Percentiles rank a stretch among this genome's conserved stretches.
These are phyloP conservation scores for Penicillium sp. DNA, from an alignment of 2,329 filamentous ascomycete species.

Conservation along the genomic window DNA sequence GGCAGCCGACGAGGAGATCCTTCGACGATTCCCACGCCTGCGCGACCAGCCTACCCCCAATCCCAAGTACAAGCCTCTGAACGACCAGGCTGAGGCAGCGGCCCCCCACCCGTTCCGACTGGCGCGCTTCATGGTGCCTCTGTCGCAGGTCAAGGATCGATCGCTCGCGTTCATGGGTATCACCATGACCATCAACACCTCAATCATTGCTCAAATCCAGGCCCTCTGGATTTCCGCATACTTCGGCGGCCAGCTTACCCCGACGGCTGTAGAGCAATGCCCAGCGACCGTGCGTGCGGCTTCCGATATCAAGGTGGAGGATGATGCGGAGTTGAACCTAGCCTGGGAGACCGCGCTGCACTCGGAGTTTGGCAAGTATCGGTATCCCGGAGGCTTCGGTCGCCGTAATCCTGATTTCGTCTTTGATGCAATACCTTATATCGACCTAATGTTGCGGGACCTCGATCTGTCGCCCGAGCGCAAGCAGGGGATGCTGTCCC, in stretches of 20 bases:
- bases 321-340: conserved; percentile 41
- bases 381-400: conserved; percentile 68
- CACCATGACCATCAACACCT: conserved; percentile 54
- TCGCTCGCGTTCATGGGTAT: conserved; percentile 59
- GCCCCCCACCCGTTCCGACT: conserved; percentile 56
- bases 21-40: conserved; percentile 58
- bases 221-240: conserved; percentile 71
- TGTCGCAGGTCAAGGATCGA: conserved; percentile 47
- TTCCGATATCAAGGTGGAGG: conserved; percentile 23
- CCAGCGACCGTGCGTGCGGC: conserved; percentile 25
- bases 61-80: conserved; percentile 36
- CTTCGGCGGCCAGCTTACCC: conserved; percentile 60
- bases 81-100: conserved; percentile 42
- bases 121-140: conserved; percentile 55
- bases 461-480: conserved; percentile 61
- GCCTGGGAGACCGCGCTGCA: conserved; percentile 66
- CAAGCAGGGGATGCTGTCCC: conserved; percentile 42
- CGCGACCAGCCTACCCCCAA: conserved; percentile 47
- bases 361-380: conserved; percentile 71
- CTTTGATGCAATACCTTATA: conserved; percentile 76
- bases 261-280: conserved; percentile 34
- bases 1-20: conserved; percentile 58
- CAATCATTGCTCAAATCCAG: conserved; percentile 54
- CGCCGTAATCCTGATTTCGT: conserved; percentile 65
- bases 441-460: conserved; percentile 71